Conservation (phyloP, 139 green algal species). For the Pseudopediastrum boryanum region DNA sequence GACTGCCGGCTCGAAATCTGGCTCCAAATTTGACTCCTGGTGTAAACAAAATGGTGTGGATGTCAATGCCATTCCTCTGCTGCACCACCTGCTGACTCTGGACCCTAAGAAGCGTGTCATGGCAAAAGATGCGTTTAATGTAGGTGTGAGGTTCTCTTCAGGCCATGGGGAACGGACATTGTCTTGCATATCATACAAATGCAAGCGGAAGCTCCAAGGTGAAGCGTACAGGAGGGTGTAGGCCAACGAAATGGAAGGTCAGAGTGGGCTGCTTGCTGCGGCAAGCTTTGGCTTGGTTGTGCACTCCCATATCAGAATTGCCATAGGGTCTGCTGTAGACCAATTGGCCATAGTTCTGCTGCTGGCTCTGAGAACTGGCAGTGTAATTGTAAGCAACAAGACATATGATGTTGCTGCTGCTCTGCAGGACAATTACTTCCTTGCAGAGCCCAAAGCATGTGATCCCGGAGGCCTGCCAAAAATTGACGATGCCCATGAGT, state of each 20-base stretch:
- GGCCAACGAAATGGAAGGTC: no score
- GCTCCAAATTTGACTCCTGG: not conserved
- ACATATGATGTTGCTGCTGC: not conserved
- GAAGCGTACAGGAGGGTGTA: no score
- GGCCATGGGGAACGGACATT: no score
- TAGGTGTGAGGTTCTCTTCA: slow-evolving; percentile 35
- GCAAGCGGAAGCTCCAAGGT: no score
- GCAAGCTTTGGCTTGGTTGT: not conserved
- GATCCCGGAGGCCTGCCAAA: slow-evolving; percentile 54
- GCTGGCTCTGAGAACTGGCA: not conserved
- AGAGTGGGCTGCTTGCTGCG: no score
- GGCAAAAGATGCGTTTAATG: slow-evolving; percentile 60
- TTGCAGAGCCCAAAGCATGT: slow-evolving; percentile 39
- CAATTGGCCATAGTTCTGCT: not conserved
- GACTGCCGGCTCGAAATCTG: no score
- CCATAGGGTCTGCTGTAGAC: not conserved
- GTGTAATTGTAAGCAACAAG: no score
- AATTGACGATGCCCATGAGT: slow-evolving; percentile 52
- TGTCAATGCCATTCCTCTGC: slow-evolving; percentile 61
- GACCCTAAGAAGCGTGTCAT: slow-evolving; percentile 72
- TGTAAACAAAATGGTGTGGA: not conserved
- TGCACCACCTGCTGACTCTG: slow-evolving; percentile 74
- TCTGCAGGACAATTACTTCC: slow-evolving; percentile 51
- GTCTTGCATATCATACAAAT: no score
- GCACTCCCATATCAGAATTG: not conserved